Percentiles rank a stretch among this genome's conserved stretches.
These are phyloP conservation scores for Xerocomellus amylosporus DNA, from an alignment of 768 basidiomycete species.

Conservation along the genomic window DNA sequence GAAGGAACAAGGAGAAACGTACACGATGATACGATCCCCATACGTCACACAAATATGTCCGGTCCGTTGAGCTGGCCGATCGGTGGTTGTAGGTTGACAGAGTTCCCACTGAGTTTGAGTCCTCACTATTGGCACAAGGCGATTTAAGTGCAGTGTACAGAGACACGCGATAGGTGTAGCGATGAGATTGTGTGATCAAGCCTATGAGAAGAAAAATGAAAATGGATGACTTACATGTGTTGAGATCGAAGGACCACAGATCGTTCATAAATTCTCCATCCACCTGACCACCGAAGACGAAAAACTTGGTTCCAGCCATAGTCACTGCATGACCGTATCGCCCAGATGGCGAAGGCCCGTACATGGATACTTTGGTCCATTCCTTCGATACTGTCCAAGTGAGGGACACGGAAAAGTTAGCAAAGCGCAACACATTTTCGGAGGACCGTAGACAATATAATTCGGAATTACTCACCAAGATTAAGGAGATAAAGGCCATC, in stretches of 20 bases:
- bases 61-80: slow-evolving; percentile 77
- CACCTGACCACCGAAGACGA: slow-evolving; percentile 95
- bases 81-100: slow-evolving; percentile 57
- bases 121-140: slow-evolving; percentile 54
- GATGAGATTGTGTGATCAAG: not conserved
- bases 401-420: slow-evolving; percentile 2
- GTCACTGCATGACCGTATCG: slow-evolving; percentile 95
- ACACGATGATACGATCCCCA: slow-evolving; percentile 84
- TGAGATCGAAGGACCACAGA: slow-evolving; percentile 94
- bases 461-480: slow-evolving; percentile 60
- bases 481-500: slow-evolving; percentile 93
- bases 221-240: slow-evolving; percentile 63
- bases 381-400: slow-evolving; percentile 73
- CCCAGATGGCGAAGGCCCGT: slow-evolving; percentile 76
- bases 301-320: slow-evolving; percentile 89
- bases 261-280: slow-evolving; percentile 94
- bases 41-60: slow-evolving; percentile 87
- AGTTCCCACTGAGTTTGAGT: slow-evolving; percentile 83
- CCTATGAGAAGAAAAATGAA: not conserved
- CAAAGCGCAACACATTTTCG: not conserved
- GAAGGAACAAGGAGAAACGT: slow-evolving; percentile 34
- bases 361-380: slow-evolving; percentile 86
- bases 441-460: not conserved
- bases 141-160: slow-evolving; percentile 1
- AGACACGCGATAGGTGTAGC: not conserved